These are phyloP conservation scores for Ceratocystis huliohia DNA, from an alignment of 2,329 filamentous ascomycete genomes.

Conservation along the genomic window DNA sequence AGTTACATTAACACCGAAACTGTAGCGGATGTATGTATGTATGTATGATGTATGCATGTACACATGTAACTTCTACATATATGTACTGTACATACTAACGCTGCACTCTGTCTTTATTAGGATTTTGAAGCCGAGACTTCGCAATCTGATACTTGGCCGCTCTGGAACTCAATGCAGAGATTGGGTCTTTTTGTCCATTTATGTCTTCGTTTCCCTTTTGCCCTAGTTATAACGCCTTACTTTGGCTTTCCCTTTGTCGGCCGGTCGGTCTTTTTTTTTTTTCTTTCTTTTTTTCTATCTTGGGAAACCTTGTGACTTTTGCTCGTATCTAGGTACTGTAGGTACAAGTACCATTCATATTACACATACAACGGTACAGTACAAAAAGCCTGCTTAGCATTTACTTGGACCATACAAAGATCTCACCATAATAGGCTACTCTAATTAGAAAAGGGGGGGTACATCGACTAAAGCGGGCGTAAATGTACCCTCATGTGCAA, in stretches of 20 bases:
- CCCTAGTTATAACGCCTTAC: too few relatives aligned
- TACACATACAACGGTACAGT: too few relatives aligned
- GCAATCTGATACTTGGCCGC: neutral
- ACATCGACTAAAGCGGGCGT: neutral
- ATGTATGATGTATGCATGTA: too few relatives aligned
- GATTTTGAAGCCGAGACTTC: neutral
- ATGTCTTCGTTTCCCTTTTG: neutral
- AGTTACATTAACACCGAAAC: too few relatives aligned
- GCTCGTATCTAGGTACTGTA: neutral
- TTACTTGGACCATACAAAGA: too few relatives aligned
- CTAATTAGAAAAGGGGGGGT: neutral
- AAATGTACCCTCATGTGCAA: conserved; percentile 3
- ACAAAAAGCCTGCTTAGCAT: neutral
- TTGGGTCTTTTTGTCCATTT: neutral
- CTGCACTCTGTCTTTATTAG: neutral
- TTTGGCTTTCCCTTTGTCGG: too few relatives aligned
- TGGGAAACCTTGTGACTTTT: neutral
- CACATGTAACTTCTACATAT: too few relatives aligned
- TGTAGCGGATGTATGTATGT: too few relatives aligned
- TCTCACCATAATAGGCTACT: too few relatives aligned
- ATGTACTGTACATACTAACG: neutral
- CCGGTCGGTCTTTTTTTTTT: neutral
- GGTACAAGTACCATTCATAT: too few relatives aligned
- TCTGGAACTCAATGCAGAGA: neutral
- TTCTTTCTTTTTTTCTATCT: neutral